Evolutionary conservation across 2,329 filamentous ascomycete species (phyloP), one percentile per base, ranked within the genome.

Genomic region (Ustulina deusta): DNA sequence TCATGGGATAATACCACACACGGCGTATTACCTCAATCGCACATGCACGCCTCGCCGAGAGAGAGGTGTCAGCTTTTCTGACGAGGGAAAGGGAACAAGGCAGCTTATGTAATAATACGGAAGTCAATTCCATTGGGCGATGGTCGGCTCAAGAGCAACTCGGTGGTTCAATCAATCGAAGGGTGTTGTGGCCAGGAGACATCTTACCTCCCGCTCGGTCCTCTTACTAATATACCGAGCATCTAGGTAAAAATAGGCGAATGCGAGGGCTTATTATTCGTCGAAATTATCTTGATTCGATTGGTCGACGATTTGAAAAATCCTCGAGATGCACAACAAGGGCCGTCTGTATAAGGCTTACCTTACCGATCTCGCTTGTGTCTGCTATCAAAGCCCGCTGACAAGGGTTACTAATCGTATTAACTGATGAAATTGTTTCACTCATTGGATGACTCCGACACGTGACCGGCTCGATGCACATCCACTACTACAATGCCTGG

Each of bases 31-130:
- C 49, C 38, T 54, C 42, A 27, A 55, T 51, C 36, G 25, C 61
- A 61, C 58, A 65, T 68, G 61, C 61, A 17, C 17, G 52, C 51
- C 25, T 68, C 56, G 56, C 46, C 32, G 40, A 54, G 61, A 4
- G 7, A 4, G 7, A 51, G 13, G 32, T 38, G 48, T 56, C 59
- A 59, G 54, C 7, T 48, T 29, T 40, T 13, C 22, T 40, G 44
- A 29, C 10, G 29, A 38, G 56, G 22, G 15, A 34, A 27, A 25
- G 55, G 46, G 20, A 34, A 34, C 6, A 52, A n/a, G 42, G 34
- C 25, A 22, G 44, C 44, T 58, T 44, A n/a, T n/a, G n/a, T n/a
- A n/a, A n/a, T n/a, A 38, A 56, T 56, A 25, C 10, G 20, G 15
- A 32, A 57, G n/a, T 6, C 13, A 27, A 65, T 44, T 15, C 38